Base-by-base conservation (phyloP, 805 yeast species). In the Cyberlindnera misumaiensis region DNA sequence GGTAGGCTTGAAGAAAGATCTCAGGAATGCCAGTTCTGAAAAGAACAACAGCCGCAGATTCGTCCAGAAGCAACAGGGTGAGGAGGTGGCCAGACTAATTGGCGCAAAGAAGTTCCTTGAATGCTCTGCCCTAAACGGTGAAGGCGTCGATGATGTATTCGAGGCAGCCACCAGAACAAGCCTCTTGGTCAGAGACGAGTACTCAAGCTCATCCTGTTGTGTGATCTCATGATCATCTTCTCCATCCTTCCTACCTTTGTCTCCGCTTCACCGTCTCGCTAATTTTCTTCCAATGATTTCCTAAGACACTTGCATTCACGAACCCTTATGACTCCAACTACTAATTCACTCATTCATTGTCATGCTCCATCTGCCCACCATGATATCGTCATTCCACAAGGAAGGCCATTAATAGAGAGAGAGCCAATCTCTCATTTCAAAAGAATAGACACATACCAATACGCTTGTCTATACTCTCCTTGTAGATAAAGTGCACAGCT, bases 141-240 rank as follows among this genome's bases (percentile, higher is more conserved):
- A 86, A 56, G 95, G 95, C 11, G 97, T 89, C 16, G 96, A 88
- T 59, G 94, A 85, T 55, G 89, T 89, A 3, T 88, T 89, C 58
- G 97, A 89, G 61, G 76, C 77, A 36, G 96, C 97, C 12, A 85
- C 95, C 1, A 70, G 97, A 49, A 80, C 89, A 3, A 81, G 93
- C 54, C 63, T 87, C 40, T 61, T 87, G 30, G 72, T 75, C 15
- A 67, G 70, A 35, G 65, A 71, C 34, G 68, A 67, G 22, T 68
- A 68, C 5, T 64, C 67, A 4, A 40, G 45, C 15, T 41, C 67
- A 3, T 55, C 63, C 3, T 72, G 77, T 44, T 72, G 77, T 45
- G 52, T 55, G 11, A 64, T 70, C 29, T 35, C 45, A 14, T 57
- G 40, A 37, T 17, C 29, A 11, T 10, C 29, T n/a, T n/a, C n/a